Evolutionary conservation across 345 rosid species (phyloP).

Genomic region (Lepidium sativum): DNA sequence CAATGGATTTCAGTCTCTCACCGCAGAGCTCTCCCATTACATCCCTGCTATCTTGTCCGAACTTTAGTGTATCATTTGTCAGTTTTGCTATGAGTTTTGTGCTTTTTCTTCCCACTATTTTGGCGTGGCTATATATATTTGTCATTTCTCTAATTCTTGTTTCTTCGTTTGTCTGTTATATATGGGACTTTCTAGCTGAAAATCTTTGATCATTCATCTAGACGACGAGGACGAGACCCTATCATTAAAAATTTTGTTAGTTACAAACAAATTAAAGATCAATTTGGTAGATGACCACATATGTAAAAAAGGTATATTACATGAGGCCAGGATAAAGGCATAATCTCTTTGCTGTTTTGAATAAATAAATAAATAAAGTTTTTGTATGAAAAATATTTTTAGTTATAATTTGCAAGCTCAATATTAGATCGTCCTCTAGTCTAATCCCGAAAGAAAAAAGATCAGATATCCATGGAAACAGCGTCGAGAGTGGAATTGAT

Average conservation of each 20-base stretch:
- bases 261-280: not conserved
- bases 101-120: not conserved
- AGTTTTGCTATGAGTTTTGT: not conserved
- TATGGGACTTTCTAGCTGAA: not conserved
- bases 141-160: not conserved
- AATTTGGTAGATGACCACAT: too few species aligned
- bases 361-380: too few species aligned
- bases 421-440: not conserved
- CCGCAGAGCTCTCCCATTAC: conserved; percentile 94
- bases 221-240: not conserved
- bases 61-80: conserved; percentile 37
- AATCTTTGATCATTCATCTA: not conserved
- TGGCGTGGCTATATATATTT: not conserved
- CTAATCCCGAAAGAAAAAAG: not conserved
- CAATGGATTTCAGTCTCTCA: conserved; percentile 96
- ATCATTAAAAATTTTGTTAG: not conserved
- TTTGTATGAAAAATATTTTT: too few species aligned
- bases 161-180: not conserved
- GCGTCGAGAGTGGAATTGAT: conserved; percentile 48
- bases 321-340: too few species aligned
- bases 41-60: conserved; percentile 98
- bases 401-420: not conserved
- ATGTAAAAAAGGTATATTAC: too few species aligned
- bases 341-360: too few species aligned
- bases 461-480: conserved; percentile 24